Conservation (phyloP, 1,284 basidiomycete genomes). For the Malassezia globosa region DNA sequence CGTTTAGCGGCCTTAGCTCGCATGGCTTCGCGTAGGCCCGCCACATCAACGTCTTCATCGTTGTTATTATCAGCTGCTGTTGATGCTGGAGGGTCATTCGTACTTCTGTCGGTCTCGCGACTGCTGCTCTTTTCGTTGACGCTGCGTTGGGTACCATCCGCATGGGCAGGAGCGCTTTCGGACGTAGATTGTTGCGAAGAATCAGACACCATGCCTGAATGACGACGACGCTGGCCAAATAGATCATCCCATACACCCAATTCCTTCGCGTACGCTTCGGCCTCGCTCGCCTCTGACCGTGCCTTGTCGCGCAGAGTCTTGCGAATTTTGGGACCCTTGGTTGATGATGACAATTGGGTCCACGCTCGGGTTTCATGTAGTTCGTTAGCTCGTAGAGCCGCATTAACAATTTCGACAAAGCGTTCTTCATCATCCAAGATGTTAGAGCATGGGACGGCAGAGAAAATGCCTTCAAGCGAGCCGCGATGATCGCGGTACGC, state of each 20-base stretch:
- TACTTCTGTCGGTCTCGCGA: conserved; percentile 4
- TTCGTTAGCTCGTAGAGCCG: conserved; percentile 24
- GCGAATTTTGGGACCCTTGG: conserved; percentile 21
- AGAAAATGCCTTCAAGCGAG: conserved; percentile 29
- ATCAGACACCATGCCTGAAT: too few relatives aligned
- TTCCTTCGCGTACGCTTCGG: conserved; percentile 35
- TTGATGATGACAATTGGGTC: conserved; percentile 14
- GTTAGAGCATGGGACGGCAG: conserved; percentile 37
- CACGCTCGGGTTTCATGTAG: conserved; percentile 20
- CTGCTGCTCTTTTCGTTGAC: conserved; percentile 20
- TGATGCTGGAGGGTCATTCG: background rate
- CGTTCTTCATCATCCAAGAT: conserved; percentile 32
- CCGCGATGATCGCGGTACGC: conserved; percentile 35
- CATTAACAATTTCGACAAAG: conserved; percentile 29
- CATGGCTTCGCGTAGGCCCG: conserved; percentile 27
- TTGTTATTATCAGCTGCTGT: conserved; percentile 2
- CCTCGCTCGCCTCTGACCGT: conserved; percentile 27
- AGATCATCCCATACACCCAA: conserved; percentile 45
- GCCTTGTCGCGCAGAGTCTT: conserved; percentile 29
- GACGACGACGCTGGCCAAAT: conserved; percentile 23
- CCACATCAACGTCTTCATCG: conserved; percentile 23
- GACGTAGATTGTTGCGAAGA: too few relatives aligned
- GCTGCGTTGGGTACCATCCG: conserved; percentile 4
- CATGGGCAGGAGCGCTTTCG: too few relatives aligned
- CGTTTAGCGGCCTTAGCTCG: conserved; percentile 26